Base-by-base conservation (phyloP, 352 stramenopile species). In the Phytophthora citricola region DNA sequence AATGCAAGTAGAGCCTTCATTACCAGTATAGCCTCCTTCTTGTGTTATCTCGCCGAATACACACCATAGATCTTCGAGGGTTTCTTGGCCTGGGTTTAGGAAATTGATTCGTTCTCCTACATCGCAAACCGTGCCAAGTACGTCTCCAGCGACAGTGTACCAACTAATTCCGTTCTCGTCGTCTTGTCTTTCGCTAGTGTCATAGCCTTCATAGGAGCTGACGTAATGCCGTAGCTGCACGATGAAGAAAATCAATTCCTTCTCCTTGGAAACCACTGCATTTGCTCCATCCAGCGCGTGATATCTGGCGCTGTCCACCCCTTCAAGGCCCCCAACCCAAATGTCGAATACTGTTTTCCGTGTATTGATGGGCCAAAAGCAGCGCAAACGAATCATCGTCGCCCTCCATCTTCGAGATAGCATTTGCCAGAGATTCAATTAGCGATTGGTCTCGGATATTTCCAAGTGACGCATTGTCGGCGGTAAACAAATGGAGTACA, bases 401-500 rank as follows among this genome's bases (percentile, higher is more conserved):
- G 22, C n/a, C 15, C 5, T 43, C n/a, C 38, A 43, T 43, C 14
- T 43, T 43, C 5, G 38, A 20, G n/a, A 43, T 43, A 22, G 14
- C 38, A 10, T 20, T 10, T 10, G 38, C 38, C 38, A 43, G 15
- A 22, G 12, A n/a, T 43, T 43, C 38, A 7, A 0, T 20, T 7
- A 43, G 5, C 10, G 38, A 20, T 43, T 43, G 12, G 22, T 43
- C 38, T 2, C 22, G 15, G 15, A 14, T 14, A 22, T 2, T 43
- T 43, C 38, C 38, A 43, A 20, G n/a, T 43, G 38, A 11, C 38
- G 38, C 38, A 20, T 43, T 20, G 38, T 43, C n/a, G 38, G 12
- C 7, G n/a, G 38, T 22, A 43, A 43, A 9, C 38, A 43, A 43
- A 43, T 43, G 14, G 66, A 71, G 45, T 71, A 75, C 12, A 52